Base-by-base conservation (phyloP, 129 eudicot species). In the Tagetes erecta region DNA sequence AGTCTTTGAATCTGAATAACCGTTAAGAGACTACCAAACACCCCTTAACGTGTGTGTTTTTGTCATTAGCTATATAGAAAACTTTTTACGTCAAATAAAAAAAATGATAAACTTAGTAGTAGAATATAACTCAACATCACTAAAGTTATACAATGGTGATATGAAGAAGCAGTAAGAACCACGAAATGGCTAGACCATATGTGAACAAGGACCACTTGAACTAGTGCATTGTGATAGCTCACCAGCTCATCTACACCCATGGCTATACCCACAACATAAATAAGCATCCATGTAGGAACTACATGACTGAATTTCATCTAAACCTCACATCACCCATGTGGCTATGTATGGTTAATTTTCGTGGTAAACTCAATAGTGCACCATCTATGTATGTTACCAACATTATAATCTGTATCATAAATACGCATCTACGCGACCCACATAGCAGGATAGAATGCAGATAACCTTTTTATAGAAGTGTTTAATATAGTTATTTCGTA, bases 231-330 rank as follows among this genome's bases (percentile, higher is more conserved):
- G 2, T 62, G 67, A 62, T 62, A 36, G 65, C 40, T 59, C 39
- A 34, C 39, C 10, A 34, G 51, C 38, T 66, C 71, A 66, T 66
- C 27, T 20, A 20, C 71, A 31, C 53, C 50, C n/a, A 41, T 20
- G 3, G 52, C n/a, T 2, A 41, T 52, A 66, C 52, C 53, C 51
- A 66, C 53, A 41, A 14, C 53, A 42, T 20, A 41, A 66, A 66
- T 66, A 66, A 66, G 71, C 36, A 66, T 42, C 51, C 5, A 66
- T 42, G 53, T 27, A 66, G 52, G 70, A 8, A 42, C 71, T 66
- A 11, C 53, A 40, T 11, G 35, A 20, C 53, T 36, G 27, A 66
- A 14, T 41, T 66, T 66, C 52, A 40, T 27, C 38, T 20, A 31
- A n/a, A 20, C 7, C 70, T 30, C 36, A 66, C 52, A 66, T 20